These are phyloP conservation scores for Paxillus involutus DNA, from an alignment of 768 basidiomycete species.

Conservation along the genomic window DNA sequence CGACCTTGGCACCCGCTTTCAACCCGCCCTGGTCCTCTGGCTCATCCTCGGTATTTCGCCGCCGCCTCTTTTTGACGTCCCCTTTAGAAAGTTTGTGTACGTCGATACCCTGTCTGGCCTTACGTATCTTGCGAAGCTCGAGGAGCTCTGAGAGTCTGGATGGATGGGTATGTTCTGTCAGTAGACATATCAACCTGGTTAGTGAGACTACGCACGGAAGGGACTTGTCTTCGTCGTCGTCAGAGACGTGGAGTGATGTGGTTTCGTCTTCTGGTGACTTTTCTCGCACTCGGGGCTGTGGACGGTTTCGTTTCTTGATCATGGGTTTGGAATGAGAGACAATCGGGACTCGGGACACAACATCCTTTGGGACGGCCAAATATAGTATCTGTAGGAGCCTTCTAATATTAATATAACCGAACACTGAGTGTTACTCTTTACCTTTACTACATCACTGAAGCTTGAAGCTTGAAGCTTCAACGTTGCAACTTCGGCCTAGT, in stretches of 20 bases:
- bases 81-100: constrained; percentile 82
- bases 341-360: not conserved
- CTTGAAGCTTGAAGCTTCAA: too few species aligned
- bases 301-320: constrained; percentile 77
- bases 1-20: constrained; percentile 45
- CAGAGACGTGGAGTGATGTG: constrained; percentile 22
- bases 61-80: constrained; percentile 71
- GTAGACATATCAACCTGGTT: not conserved
- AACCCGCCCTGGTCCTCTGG: constrained; percentile 56
- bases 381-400: too few species aligned
- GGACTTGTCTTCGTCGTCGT: constrained; percentile 38
- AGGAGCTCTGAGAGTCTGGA: constrained; percentile 78
- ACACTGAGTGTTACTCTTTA: too few species aligned
- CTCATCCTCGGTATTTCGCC: constrained; percentile 43
- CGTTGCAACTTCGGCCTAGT: not conserved
- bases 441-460: too few species aligned
- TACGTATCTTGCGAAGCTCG: constrained; percentile 76
- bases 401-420: not conserved
- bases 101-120: constrained; percentile 81
- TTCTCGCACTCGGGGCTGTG: constrained; percentile 57
- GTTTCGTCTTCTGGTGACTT: constrained; percentile 37
- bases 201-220: constrained; percentile 47
- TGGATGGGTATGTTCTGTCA: not conserved
- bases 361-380: too few species aligned
- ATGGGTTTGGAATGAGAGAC: constrained; percentile 31